Evolutionary conservation across 441 rosid genomes (phyloP), one percentile per base, ranked within the genome.

Genomic region (Adansonia gregorii): DNA sequence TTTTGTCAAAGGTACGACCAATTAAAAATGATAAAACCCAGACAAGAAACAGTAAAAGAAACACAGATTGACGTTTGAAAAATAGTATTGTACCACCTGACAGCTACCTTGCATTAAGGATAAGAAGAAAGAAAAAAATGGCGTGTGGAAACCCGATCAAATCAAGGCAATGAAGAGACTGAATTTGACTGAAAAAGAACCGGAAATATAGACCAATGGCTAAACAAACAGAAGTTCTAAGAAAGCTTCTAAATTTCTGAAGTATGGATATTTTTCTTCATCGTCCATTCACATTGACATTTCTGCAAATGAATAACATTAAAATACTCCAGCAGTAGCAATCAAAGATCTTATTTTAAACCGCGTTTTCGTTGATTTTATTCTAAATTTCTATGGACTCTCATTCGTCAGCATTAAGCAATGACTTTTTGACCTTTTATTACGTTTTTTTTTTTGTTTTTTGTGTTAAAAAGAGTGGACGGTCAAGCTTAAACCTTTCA

Each of bases 101-200:
- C 69, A 65, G 6, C 48, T 15, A 8, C 58, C 59, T 65, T 20
- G 12, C 31, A 20, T 1, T 9, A 19, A 19, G 48, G 68, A 4
- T 64, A 8, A 58, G 24, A 58, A 9, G 8, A 2, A 58, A 19
- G 8, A 35, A n/a, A 8, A 20, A 31, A 52, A 9, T 5, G 10
- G 43, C 68, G 73, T 12, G 69, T 31, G 8, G 55, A 46, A 71
- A 71, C 64, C 48, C 22, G 55, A 17, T 1, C 19, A 10, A 72
- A 67, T 11, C 22, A 61, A 59, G 60, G 27, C 8, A 19, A 67
- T 56, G 83, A 80, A 5, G 46, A 46, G 61, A 75, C 78, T 4
- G 20, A 48, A 66, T 61, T 70, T 67, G 80, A 77, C 78, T 7
- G 35, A 14, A 9, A 48, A 10, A 3, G n/a, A 22, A 59, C 65